Base-by-base conservation (phyloP, 1,284 basidiomycete genomes). In the Cryptococcus neoformans region DNA sequence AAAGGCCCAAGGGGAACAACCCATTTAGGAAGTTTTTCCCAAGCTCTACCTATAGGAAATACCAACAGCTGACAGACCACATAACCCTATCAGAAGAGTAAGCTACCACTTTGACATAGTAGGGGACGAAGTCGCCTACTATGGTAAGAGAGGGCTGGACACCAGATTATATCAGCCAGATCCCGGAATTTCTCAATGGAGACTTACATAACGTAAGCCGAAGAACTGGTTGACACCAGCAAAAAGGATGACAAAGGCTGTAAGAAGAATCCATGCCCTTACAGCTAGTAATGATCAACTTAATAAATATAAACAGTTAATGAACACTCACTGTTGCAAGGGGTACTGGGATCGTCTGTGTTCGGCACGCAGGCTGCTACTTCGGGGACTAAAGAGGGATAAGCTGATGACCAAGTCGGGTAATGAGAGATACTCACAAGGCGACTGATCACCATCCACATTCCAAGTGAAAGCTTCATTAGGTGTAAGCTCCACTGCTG, bases 181-280 rank as follows among this genome's bases (percentile, higher is more conserved):
- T 21, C 21, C 21, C 21, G 21, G 21, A 21, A 21, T 21, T 21
- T 21, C 28, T 21, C 21, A 21, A 21, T 21, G 21, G 21, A 21
- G 3, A 56, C 63, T 53, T n/a, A 60, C 63, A 42, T 62, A 65
- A 46, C 63, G 45, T 4, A 61, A 52, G 10, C 56, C 52, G 78
- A 62, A 86, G 64, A 63, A 60, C 36, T 82, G 78, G 46, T 89
- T 89, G 46, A 91, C 76, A 58, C 86, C 81, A 86, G 90, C 90
- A 73, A 81, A 85, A 34, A 53, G 49, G 44, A 57, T 54, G 46
- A 60, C 70, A 60, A 68, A 84, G 12, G 82, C 64, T 38, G 80
- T 66, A 9, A 62, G 41, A n/a, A 65, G 55, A 17, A 65, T 58
- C 64, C 64, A 65, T 2, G 58, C 59, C 52, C 62, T 53, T 2